A percentile compares a stretch with the other conserved stretches of the same genome.
Conservation (phyloP, 2,329 filamentous ascomycete genomes). For the Hymenoscyphus fructigenus region DNA sequence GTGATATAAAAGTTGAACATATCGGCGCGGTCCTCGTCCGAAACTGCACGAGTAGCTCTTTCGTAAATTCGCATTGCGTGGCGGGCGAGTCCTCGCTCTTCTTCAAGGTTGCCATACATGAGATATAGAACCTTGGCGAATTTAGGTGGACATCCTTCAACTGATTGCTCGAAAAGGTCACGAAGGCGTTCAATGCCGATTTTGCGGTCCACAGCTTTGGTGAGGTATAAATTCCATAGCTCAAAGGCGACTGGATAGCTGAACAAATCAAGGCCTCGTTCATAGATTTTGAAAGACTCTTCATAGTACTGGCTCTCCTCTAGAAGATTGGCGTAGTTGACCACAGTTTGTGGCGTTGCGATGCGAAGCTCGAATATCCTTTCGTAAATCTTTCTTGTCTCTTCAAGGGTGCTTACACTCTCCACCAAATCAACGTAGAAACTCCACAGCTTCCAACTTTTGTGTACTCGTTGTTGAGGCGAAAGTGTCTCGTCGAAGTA, state of each 20-base stretch:
- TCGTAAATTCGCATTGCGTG: constrained; percentile 99
- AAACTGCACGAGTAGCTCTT: constrained; percentile 88
- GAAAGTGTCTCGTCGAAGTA: constrained; percentile 96
- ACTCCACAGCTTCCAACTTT: constrained; percentile 99
- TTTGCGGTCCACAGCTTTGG: constrained; percentile 93
- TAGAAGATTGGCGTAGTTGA: constrained; percentile 95
- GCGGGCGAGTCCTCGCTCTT: constrained; percentile 88
- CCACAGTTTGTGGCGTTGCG: constrained; percentile 94
- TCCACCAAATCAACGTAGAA: constrained; percentile 99
- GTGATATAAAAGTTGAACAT: constrained; percentile 99
- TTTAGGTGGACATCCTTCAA: constrained; percentile 90
- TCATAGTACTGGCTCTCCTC: constrained; percentile 96
- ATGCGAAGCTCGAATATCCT: constrained; percentile 97
- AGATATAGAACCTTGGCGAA: constrained; percentile 96
- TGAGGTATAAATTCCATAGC: constrained; percentile 96
- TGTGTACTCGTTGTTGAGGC: constrained; percentile 94
- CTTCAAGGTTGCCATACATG: constrained; percentile 97
- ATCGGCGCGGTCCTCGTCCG: constrained; percentile 89
- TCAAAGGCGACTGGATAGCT: constrained; percentile 98
- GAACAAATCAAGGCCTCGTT: constrained; percentile 95
- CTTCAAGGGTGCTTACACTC: constrained; percentile 85
- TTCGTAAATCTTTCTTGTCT: constrained; percentile 93
- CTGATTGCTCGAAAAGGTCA: constrained; percentile 94
- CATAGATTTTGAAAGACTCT: constrained; percentile 97
- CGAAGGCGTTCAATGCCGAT: constrained; percentile 92